phyloP scores from a whole-genome alignment of 2,329 filamentous ascomycete genomes.

The Tolypocladium album region DNA sequence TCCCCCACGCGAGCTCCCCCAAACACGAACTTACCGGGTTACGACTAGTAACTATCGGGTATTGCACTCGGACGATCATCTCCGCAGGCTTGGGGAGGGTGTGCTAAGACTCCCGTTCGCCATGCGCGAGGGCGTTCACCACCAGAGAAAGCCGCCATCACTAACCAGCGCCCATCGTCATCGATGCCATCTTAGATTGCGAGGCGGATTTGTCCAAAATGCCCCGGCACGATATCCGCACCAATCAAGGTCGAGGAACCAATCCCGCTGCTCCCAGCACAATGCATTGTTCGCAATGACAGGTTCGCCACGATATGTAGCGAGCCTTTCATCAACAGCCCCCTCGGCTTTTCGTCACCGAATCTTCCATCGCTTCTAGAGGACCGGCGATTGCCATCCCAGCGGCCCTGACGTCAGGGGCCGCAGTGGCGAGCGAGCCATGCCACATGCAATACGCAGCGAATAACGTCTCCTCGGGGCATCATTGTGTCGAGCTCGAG shows the following conservation, averaged over 20 bases:
- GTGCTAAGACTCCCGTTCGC: neutral
- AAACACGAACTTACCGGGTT: neutral
- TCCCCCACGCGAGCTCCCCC: neutral
- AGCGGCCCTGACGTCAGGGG: neutral
- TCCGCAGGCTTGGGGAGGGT: neutral
- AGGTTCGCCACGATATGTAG: neutral
- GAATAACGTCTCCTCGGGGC: neutral
- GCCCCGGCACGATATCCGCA: neutral
- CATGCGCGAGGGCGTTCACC: neutral
- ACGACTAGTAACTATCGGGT: neutral
- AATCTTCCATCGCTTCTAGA: neutral
- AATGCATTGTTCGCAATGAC: neutral
- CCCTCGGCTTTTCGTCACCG: neutral
- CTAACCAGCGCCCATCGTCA: neutral
- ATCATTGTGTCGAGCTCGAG: neutral
- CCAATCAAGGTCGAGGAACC: neutral
- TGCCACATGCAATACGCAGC: neutral
- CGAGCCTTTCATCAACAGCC: neutral
- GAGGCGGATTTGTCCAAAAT: neutral
- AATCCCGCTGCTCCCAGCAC: neutral
- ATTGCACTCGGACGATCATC: no score
- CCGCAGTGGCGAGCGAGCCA: neutral
- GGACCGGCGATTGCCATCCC: neutral
- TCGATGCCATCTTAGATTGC: neutral
- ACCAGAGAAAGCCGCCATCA: neutral